Conservation (phyloP, 495 filamentous ascomycete species). For the Alectoria sarmentosa region DNA sequence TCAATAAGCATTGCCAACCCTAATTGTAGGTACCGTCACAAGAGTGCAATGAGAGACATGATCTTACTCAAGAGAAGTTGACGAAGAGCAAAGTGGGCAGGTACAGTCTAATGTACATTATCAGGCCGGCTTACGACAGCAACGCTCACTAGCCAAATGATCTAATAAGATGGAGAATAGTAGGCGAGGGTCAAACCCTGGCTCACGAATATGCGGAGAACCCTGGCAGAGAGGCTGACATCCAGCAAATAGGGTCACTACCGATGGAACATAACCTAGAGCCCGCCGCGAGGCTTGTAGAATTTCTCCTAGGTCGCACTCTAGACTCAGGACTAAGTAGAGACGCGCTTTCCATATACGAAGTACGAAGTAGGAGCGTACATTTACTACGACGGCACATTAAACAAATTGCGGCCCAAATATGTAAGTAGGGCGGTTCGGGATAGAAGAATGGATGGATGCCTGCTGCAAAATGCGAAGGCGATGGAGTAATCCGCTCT, state of each 20-base stretch:
- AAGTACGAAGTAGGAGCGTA: background rate
- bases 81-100: constrained; percentile 11
- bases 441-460: background rate
- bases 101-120: constrained; percentile 1
- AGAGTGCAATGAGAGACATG: too few species aligned
- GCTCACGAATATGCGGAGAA: constrained; percentile 18
- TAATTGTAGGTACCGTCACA: background rate
- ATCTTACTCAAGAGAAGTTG: background rate
- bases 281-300: constrained; percentile 10
- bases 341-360: background rate
- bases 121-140: constrained; percentile 7
- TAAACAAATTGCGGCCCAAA: background rate
- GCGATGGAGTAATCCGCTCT: background rate
- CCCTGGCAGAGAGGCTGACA: constrained; percentile 13
- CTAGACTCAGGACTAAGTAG: background rate
- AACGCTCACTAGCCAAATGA: background rate
- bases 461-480: background rate
- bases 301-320: constrained; percentile 11
- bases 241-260: constrained; percentile 9
- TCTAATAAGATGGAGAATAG: background rate
- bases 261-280: constrained; percentile 10
- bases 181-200: constrained; percentile 10
- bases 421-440: too few species aligned
- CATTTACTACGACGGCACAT: background rate
- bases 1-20: constrained; percentile 19